Evolutionary conservation across 1,139 yeast species (phyloP), one percentile per base, ranked within the genome.

Genomic region (Hemisphaericaspora xylofermentans): DNA sequence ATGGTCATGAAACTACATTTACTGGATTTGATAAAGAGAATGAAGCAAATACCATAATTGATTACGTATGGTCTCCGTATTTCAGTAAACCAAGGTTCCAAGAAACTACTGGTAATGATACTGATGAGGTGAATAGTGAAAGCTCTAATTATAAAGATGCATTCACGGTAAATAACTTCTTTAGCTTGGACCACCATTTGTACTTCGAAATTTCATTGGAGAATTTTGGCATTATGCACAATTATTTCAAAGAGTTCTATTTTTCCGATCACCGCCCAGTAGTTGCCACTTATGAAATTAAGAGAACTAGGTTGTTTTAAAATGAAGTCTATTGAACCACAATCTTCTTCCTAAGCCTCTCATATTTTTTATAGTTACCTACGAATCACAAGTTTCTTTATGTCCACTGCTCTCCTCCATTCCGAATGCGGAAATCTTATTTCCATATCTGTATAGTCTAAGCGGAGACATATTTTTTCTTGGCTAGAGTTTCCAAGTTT

Each of bases 211-310:
- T 58, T 27, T 42, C 40, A 19, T 45, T 58, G 24, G 45, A 48
- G 31, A 57, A 62, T 10, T 74, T 64, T 56, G 80, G 68, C 1
- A 66, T 77, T 15, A 58, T 74, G 33, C 74, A 71, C 36, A 68
- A 73, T 33, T 60, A 59, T 43, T 74, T 61, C 45, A 63, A 65
- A 37, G 70, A 65, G 2, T 53, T 61, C 37, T 65, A 61, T 43
- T 63, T 68, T 50, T 70, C 76, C 43, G 80, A 75, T 49, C 80
- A 75, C 51, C 64, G 80, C 16, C 81, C 80, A 0, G 64, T 76
- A 15, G 62, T 71, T 33, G 74, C 73, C 1, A 53, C 51, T 32
- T 52, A 48, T 36, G 38, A 39, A 25, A 42, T 48, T 14, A 41
- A 29, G 7, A 39, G 44, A 17, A 39, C 34, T 9, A 39, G 36